These are phyloP conservation scores for Meredithiella fracta DNA, from an alignment of 2,329 filamentous ascomycete genomes.

Conservation along the genomic window DNA sequence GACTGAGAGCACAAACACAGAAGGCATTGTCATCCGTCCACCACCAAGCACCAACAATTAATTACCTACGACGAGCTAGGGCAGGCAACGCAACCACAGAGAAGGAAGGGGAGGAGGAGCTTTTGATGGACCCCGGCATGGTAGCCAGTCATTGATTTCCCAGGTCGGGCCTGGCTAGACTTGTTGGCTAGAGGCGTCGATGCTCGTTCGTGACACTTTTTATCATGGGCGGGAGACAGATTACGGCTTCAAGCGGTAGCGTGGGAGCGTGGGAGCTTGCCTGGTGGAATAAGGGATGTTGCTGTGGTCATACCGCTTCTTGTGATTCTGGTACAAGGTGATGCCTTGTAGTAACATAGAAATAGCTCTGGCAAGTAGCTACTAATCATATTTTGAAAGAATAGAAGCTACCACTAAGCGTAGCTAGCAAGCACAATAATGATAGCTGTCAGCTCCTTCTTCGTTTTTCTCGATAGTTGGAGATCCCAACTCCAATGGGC, in stretches of 20 bases:
- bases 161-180: background rate
- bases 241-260: no score
- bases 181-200: no score
- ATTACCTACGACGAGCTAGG: background rate
- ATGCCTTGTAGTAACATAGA: no score
- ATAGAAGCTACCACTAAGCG: background rate
- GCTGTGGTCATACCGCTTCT: no score
- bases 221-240: no score
- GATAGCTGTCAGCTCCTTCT: background rate
- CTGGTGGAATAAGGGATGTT: no score
- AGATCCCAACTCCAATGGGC: background rate
- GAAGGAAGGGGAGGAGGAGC: background rate
- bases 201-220: no score
- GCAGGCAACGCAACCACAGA: background rate
- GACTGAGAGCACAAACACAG: background rate
- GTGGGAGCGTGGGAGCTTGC: no score
- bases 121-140: background rate
- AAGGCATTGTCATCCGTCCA: background rate
- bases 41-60: background rate
- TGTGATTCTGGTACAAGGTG: background rate
- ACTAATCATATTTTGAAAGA: background rate
- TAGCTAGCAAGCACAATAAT: no score
- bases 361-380: background rate
- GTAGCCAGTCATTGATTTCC: constrained; percentile 1
- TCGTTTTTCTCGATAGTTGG: background rate